These are phyloP conservation scores for Chlorella sp. DNA, from an alignment of 139 green algal genomes.

Conservation along the genomic window DNA sequence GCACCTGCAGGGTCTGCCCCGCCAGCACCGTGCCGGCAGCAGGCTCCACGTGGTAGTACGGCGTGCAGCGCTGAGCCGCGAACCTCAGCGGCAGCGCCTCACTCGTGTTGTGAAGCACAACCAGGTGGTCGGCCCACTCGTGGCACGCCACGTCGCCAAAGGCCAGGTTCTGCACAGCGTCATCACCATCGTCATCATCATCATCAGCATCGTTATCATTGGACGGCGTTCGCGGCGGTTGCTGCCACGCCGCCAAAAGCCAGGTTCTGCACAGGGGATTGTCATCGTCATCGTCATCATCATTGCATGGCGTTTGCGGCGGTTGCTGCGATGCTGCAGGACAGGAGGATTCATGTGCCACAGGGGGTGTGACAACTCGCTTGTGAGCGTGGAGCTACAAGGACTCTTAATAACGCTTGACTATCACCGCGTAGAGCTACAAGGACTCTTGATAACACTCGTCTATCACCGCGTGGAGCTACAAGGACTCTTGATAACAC, in stretches of 20 bases:
- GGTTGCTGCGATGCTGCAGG: too few species aligned
- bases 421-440: too few species aligned
- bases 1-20: slow-evolving; percentile 23
- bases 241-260: too few species aligned
- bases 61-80: not conserved
- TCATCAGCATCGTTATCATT: not conserved
- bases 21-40: slow-evolving; percentile 16
- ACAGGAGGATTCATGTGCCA: too few species aligned
- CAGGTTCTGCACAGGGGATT: slow-evolving; percentile 5
- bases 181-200: not conserved
- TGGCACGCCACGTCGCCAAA: slow-evolving; percentile 38
- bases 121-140: slow-evolving; percentile 38
- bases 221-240: not conserved
- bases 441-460: too few species aligned
- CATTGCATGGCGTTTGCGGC: not conserved
- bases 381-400: too few species aligned
- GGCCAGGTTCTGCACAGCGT: slow-evolving; percentile 7
- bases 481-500: too few species aligned
- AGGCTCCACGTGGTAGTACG: slow-evolving; percentile 32
- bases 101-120: slow-evolving; percentile 36
- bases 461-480: too few species aligned
- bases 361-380: too few species aligned
- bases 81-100: slow-evolving; percentile 12
- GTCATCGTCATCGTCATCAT: not conserved
- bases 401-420: too few species aligned